phyloP scores from a whole-genome alignment of 164 flowering plant genomes.

The Protea cynaroides region DNA sequence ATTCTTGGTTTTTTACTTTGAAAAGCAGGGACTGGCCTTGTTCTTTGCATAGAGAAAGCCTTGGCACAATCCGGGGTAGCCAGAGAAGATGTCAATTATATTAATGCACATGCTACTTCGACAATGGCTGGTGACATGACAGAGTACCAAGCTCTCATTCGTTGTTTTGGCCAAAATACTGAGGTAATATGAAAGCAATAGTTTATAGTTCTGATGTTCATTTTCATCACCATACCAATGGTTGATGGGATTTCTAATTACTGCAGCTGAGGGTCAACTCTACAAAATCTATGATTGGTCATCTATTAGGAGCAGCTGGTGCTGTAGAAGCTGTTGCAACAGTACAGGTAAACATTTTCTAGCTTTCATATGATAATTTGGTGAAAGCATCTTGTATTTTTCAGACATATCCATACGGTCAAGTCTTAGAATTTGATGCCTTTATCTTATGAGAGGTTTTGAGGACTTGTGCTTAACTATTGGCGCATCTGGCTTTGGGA shows the following conservation, averaged over 20 bases:
- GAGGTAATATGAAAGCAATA: constrained; percentile 37
- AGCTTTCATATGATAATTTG: too few species aligned
- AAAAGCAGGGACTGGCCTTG: constrained; percentile 67
- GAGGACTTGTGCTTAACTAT: background rate
- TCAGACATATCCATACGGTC: background rate
- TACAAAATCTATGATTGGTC: constrained; percentile 96
- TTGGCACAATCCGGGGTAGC: constrained; percentile 73
- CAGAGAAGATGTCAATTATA: constrained; percentile 69
- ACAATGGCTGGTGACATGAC: constrained; percentile 84
- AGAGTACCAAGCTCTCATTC: constrained; percentile 78
- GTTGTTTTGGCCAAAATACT: constrained; percentile 86
- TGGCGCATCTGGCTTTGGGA: background rate
- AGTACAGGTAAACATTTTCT: constrained; percentile 52
- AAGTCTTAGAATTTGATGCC: background rate
- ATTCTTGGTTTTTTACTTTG: background rate
- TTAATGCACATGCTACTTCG: constrained; percentile 94
- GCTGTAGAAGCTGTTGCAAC: constrained; percentile 96
- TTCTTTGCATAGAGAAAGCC: constrained; percentile 87
- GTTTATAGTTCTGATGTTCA: too few species aligned
- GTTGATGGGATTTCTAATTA: too few species aligned
- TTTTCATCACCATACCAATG: too few species aligned
- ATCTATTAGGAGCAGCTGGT: constrained; percentile 94
- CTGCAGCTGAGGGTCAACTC: constrained; percentile 79
- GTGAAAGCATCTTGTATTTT: too few species aligned
- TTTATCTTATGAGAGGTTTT: background rate